A percentile compares a stretch with the other conserved stretches of the same genome.
Conservation (phyloP, 2,329 filamentous ascomycete genomes). For the Rutstroemia sp. region DNA sequence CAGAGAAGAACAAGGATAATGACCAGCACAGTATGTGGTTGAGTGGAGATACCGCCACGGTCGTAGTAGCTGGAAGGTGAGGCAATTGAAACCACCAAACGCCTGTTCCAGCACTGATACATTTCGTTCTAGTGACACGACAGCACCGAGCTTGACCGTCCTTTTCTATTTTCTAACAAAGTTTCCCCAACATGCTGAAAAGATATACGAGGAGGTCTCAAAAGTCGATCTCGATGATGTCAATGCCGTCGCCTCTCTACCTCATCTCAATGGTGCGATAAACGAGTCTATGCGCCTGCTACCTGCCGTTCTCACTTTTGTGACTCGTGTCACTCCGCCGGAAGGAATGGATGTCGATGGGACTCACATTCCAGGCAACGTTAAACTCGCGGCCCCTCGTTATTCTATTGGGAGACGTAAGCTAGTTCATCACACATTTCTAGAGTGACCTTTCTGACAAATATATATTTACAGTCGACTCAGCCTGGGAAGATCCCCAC, state of each 20-base stretch:
- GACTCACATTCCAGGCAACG: conserved; percentile 16
- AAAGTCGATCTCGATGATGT: conserved; percentile 3
- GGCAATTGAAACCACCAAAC: not conserved
- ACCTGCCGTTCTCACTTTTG: conserved; percentile 29
- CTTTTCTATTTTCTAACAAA: conserved; percentile 31
- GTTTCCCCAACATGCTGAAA: conserved; percentile 3
- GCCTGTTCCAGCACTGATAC: not conserved
- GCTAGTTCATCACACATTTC: not conserved
- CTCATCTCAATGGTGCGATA: conserved; percentile 31
- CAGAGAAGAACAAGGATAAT: conserved; percentile 8
- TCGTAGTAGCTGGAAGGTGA: conserved; percentile 30
- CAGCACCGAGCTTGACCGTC: conserved; percentile 31
- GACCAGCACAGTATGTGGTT: conserved; percentile 13
- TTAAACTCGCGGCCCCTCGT: conserved; percentile 11
- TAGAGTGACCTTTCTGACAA: not conserved
- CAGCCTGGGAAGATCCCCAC: not conserved
- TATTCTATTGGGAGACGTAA: not conserved
- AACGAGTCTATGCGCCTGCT: conserved; percentile 35
- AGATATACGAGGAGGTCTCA: not conserved
- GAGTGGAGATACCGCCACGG: conserved; percentile 16
- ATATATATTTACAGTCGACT: not conserved
- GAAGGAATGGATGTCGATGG: conserved; percentile 29
- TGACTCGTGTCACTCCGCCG: conserved; percentile 28
- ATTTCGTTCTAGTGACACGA: conserved; percentile 31
- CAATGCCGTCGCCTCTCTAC: not conserved